Evolutionary conservation across 1,284 basidiomycete species (phyloP).

Genomic region (Ceratobasidium sp.): DNA sequence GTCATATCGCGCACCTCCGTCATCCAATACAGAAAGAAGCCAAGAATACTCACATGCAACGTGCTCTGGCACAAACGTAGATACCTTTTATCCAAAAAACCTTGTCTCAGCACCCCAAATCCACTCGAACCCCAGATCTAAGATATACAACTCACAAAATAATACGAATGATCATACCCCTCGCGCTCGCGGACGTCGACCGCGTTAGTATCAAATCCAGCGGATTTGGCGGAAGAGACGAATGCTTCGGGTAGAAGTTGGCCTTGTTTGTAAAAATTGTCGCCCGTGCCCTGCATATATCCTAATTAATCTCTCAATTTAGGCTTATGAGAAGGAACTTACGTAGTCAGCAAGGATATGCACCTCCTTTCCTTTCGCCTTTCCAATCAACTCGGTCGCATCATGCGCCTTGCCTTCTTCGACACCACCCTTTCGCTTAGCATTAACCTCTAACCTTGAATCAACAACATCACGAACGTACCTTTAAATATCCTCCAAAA

Average conservation of each 20-base stretch:
- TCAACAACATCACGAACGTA: background rate
- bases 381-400: conserved; percentile 85
- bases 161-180: conserved; percentile 95
- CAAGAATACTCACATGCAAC: conserved; percentile 60
- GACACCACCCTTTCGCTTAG: conserved; percentile 66
- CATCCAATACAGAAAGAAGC: conserved; percentile 6
- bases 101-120: background rate
- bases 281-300: conserved; percentile 77
- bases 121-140: background rate
- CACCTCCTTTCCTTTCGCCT: conserved; percentile 70
- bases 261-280: conserved; percentile 87
- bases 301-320: background rate
- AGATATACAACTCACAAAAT: conserved; percentile 81
- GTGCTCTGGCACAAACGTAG: conserved; percentile 72
- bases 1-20: conserved; percentile 26
- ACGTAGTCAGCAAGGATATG: conserved; percentile 90
- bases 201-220: conserved; percentile 79
- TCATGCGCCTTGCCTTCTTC: conserved; percentile 87
- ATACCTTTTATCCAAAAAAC: conserved; percentile 67
- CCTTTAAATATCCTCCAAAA: conserved; percentile 86
- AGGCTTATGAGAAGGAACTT: conserved; percentile 16
- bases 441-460: background rate
- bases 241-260: conserved; percentile 94
- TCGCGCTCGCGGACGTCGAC: conserved; percentile 86
- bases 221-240: conserved; percentile 77